Percentiles rank a stretch among this genome's conserved stretches.
These are phyloP conservation scores for Rhinocladiella mackenziei DNA, from an alignment of 2,329 filamentous ascomycete species.

Conservation along the genomic window DNA sequence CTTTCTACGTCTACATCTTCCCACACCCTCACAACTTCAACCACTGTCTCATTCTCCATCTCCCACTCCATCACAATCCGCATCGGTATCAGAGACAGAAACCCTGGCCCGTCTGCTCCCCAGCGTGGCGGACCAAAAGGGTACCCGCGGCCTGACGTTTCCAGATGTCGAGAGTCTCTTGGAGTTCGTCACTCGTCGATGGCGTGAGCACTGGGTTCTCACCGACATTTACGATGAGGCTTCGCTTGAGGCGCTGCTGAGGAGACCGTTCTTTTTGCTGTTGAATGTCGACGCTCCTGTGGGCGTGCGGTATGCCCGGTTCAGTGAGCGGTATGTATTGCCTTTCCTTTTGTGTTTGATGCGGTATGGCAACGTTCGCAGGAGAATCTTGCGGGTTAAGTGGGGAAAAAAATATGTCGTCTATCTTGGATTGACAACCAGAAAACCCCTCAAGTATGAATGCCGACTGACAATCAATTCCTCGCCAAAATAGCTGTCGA, in stretches of 20 bases:
- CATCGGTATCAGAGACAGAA: not conserved
- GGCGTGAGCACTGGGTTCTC: conserved; percentile 80
- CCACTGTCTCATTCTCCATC: conserved; percentile 11
- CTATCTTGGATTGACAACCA: too few relatives aligned
- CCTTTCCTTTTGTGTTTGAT: not conserved
- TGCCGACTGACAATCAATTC: too few relatives aligned
- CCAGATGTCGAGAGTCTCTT: conserved; percentile 63
- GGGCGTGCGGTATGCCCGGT: conserved; percentile 75
- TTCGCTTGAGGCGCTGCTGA: conserved; percentile 68
- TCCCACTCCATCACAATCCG: not conserved
- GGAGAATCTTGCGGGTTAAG: too few relatives aligned
- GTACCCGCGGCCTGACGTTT: conserved; percentile 29
- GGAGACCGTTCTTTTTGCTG: conserved; percentile 87
- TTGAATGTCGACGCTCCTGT: conserved; percentile 89
- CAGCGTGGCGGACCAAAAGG: conserved; percentile 28
- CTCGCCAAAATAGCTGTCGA: conserved; percentile 42
- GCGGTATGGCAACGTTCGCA: too few relatives aligned
- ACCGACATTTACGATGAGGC: conserved; percentile 72
- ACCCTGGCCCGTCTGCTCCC: conserved; percentile 23
- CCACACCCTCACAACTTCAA: conserved; percentile 36
- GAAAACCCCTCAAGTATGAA: too few relatives aligned
- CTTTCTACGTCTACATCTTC: conserved; percentile 69
- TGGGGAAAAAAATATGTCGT: too few relatives aligned
- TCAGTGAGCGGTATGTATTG: conserved; percentile 51
- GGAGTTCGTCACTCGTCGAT: conserved; percentile 78